These are phyloP conservation scores for Speleostelium caveatum DNA, from an alignment of 78 protist genomes.

Conservation along the genomic window DNA sequence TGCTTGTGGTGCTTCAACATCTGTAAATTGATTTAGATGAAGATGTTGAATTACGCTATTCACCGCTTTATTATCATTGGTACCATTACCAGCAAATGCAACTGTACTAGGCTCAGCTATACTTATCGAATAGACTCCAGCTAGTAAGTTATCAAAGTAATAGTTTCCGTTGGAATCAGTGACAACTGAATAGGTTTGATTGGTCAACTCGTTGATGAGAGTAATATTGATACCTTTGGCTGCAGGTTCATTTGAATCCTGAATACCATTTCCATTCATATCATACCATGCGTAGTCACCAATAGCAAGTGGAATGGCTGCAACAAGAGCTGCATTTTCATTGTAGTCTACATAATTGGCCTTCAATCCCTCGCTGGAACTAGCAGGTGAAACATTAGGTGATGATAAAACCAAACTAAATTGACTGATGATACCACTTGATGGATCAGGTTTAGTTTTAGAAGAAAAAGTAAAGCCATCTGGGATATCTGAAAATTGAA, in stretches of 20 bases:
- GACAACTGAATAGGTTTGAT: neutral
- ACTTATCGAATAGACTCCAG: neutral
- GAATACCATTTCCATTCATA: conserved; percentile 28
- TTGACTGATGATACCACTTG: neutral
- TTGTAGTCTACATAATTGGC: conserved; percentile 6
- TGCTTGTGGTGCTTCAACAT: neutral
- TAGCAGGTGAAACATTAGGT: neutral
- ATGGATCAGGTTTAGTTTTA: conserved; percentile 3
- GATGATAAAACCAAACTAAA: neutral
- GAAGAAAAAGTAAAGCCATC: conserved; percentile 2
- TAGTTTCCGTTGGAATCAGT: conserved; percentile 25
- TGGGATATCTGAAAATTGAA: conserved; percentile 8
- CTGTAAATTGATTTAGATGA: neutral
- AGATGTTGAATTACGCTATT: neutral
- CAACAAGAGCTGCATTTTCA: conserved; percentile 29
- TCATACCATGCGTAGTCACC: conserved; percentile 57
- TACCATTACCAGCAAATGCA: conserved; percentile 1
- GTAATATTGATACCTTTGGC: neutral
- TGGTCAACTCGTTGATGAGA: neutral
- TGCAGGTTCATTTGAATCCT: conserved; percentile 29
- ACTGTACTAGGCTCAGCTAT: neutral
- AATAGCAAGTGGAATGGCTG: neutral
- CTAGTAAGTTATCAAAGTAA: conserved; percentile 15
- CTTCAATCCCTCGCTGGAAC: neutral
- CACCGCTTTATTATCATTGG: conserved; percentile 37